Percentiles rank a stretch among this genome's conserved stretches.
phyloP scores from a whole-genome alignment of 1,284 basidiomycete species.

The Ustilago vetiveriae region DNA sequence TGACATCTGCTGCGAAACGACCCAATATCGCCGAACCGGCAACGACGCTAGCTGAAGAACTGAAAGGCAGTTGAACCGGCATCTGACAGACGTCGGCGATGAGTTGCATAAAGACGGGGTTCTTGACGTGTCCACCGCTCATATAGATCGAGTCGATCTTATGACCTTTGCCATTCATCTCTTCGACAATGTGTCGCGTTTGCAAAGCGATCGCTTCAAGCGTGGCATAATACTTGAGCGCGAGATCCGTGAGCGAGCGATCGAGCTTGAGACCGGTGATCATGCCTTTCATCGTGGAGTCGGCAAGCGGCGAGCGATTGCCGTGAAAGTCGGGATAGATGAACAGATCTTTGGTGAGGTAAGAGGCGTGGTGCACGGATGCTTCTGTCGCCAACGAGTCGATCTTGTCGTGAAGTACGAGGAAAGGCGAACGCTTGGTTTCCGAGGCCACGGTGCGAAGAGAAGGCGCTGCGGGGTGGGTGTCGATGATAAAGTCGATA shows the following conservation, averaged over 20 bases:
- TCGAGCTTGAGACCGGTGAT: constrained; percentile 88
- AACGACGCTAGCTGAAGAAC: constrained; percentile 82
- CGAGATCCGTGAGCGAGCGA: constrained; percentile 80
- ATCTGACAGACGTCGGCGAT: constrained; percentile 86
- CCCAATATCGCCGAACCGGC: constrained; percentile 93
- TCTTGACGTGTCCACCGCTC: constrained; percentile 71
- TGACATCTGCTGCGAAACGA: constrained; percentile 80
- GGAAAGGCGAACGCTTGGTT: constrained; percentile 68
- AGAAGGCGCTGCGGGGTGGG: constrained; percentile 82
- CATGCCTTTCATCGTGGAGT: constrained; percentile 89
- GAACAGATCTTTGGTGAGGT: constrained; percentile 87
- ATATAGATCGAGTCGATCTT: constrained; percentile 87
- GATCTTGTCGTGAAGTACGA: constrained; percentile 80
- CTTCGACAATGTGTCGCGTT: constrained; percentile 91
- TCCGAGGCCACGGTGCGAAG: constrained; percentile 73
- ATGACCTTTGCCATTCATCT: constrained; percentile 88
- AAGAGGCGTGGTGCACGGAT: constrained; percentile 69
- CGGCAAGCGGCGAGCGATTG: constrained; percentile 94
- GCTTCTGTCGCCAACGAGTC: constrained; percentile 73
- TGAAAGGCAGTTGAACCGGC: constrained; percentile 83
- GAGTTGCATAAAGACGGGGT: constrained; percentile 69
- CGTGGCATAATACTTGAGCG: constrained; percentile 88
- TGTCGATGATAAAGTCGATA: constrained; percentile 93
- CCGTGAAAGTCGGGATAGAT: constrained; percentile 88
- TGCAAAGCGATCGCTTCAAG: constrained; percentile 94